A percentile compares a stretch with the other conserved stretches of the same genome.
Evolutionary conservation across 2,329 filamentous ascomycete genomes (phyloP).

Genomic region (Cadophora malorum): DNA sequence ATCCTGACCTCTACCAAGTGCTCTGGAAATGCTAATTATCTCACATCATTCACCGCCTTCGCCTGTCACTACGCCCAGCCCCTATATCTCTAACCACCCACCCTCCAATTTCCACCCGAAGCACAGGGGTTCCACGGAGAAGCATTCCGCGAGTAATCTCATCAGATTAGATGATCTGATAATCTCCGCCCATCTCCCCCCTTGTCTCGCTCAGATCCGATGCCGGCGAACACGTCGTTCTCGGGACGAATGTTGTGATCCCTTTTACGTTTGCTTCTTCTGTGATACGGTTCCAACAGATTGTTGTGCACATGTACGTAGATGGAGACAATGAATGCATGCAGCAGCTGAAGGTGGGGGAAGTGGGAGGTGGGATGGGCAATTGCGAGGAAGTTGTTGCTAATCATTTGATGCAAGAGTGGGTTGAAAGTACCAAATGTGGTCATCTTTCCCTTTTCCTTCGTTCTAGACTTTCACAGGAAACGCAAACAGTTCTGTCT

Average conservation of each 20-base stretch:
- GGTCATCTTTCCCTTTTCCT: not conserved
- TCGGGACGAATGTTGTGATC: not conserved
- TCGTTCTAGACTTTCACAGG: not conserved
- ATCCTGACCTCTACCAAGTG: not conserved
- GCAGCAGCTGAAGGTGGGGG: not conserved
- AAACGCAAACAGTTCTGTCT: not conserved
- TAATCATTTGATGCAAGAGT: not conserved
- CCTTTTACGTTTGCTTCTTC: conserved; percentile 2
- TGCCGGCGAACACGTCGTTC: conserved; percentile 7
- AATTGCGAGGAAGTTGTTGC: not conserved
- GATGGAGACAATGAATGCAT: not conserved
- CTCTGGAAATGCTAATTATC: not conserved
- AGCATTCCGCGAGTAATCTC: not conserved
- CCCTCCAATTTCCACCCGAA: not conserved
- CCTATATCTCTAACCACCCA: not conserved
- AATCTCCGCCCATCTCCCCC: not conserved
- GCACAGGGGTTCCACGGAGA: not conserved
- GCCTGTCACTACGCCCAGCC: not conserved
- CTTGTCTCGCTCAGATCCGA: not conserved
- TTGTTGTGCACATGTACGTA: not conserved
- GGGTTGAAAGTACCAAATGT: not conserved
- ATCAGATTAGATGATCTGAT: conserved; percentile 13
- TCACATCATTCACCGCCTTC: not conserved
- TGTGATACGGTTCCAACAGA: not conserved
- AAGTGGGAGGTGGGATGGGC: not conserved